phyloP scores from a whole-genome alignment of 345 rosid species.

The Camelina neglecta region DNA sequence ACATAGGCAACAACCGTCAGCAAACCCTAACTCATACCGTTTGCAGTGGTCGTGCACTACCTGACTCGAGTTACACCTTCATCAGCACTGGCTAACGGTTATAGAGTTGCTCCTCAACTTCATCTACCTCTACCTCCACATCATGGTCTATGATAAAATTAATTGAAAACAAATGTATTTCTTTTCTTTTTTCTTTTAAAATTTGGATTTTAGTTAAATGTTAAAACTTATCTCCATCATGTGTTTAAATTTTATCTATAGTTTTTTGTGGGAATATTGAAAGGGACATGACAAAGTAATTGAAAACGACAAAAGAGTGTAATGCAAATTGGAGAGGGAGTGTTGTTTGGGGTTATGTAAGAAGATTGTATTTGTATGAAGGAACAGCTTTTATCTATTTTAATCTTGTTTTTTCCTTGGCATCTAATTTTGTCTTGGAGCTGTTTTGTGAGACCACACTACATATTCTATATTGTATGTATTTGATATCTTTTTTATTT shows the following conservation, averaged over 20 bases:
- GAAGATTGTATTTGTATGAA: conserved; percentile 36
- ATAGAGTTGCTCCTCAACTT: conserved; percentile 20
- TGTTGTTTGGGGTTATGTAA: conserved; percentile 35
- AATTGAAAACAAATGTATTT: conserved; percentile 1
- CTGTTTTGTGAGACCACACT: conserved; percentile 36
- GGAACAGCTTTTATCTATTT: conserved; percentile 35
- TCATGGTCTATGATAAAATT: conserved; percentile 25
- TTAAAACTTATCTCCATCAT: background rate
- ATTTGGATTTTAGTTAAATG: conserved; percentile 7
- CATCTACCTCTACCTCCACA: conserved; percentile 35
- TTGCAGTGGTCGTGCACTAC: conserved; percentile 20
- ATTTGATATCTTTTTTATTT: background rate
- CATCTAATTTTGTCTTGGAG: conserved; percentile 24
- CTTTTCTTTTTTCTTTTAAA: background rate
- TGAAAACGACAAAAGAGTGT: conserved; percentile 39
- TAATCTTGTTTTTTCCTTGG: conserved; percentile 15
- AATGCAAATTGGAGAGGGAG: conserved; percentile 29
- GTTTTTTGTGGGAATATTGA: conserved; percentile 28
- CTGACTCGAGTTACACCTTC: conserved; percentile 42
- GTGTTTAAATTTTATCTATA: conserved; percentile 8
- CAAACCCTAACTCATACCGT: conserved; percentile 43
- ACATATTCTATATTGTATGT: conserved; percentile 1
- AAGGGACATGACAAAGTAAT: conserved; percentile 40
- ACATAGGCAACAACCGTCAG: conserved; percentile 54
- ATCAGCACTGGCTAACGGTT: conserved; percentile 47